A percentile compares a stretch with the other conserved stretches of the same genome.
Evolutionary conservation across 495 filamentous ascomycete species (phyloP).

Genomic region (Neurospora sp.): DNA sequence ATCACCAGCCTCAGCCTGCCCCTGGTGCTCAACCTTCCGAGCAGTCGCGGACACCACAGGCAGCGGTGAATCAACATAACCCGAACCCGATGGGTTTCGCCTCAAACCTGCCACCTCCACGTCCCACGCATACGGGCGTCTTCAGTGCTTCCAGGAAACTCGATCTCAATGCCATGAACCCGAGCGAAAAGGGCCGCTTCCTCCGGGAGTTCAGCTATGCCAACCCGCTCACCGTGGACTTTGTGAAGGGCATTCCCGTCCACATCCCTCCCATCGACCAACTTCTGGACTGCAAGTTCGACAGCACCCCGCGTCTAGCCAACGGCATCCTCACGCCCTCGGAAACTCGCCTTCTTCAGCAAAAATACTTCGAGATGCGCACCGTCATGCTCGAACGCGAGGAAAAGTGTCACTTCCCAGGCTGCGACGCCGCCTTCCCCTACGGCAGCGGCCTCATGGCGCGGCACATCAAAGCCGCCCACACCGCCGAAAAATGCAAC

Average conservation of each 20-base stretch:
- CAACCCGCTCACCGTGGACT: slow-evolving; percentile 12
- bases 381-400: slow-evolving; percentile 22
- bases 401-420: slow-evolving; percentile 23
- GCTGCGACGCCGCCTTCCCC: slow-evolving; percentile 19
- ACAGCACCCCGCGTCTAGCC: slow-evolving; percentile 22
- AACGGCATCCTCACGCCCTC: slow-evolving; percentile 29
- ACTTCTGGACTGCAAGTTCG: slow-evolving; percentile 17
- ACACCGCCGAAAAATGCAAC: slow-evolving; percentile 16
- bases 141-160: not conserved
- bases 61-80: not conserved
- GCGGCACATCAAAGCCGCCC: slow-evolving; percentile 20
- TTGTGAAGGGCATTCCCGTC: slow-evolving; percentile 14
- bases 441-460: slow-evolving; percentile 13
- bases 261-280: slow-evolving; percentile 25
- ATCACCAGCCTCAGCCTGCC: not conserved
- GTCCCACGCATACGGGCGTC: not conserved
- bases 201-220: slow-evolving; percentile 13
- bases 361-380: slow-evolving; percentile 21
- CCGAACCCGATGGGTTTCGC: not conserved
- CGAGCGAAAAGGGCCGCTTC: not conserved
- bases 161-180: not conserved
- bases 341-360: slow-evolving; percentile 25
- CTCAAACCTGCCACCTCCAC: not conserved
- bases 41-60: not conserved
- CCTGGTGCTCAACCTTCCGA: not conserved